These are phyloP conservation scores for Juglanconis oblonga DNA, from an alignment of 2,329 filamentous ascomycete species.

Conservation along the genomic window DNA sequence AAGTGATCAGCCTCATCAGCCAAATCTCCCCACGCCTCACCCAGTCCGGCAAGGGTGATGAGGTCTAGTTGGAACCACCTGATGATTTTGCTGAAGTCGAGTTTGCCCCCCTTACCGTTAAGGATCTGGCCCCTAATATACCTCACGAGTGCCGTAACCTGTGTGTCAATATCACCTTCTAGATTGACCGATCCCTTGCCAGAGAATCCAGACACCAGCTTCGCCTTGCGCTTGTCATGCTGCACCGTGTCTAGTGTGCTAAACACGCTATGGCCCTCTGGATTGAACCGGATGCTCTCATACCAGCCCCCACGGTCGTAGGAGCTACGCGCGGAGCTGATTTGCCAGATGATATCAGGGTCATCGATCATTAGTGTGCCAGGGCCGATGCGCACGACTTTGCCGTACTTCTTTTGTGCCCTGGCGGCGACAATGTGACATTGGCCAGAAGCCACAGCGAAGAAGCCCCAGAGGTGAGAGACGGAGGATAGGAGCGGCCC, in stretches of 20 bases:
- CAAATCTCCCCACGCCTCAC: conserved; percentile 16
- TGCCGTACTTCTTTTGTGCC: conserved; percentile 26
- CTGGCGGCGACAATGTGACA: conserved; percentile 20
- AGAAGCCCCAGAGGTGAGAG: conserved; percentile 26
- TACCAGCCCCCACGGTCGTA: conserved; percentile 28
- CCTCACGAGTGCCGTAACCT: conserved; percentile 8
- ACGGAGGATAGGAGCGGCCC: conserved; percentile 25
- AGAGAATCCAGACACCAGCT: conserved; percentile 24
- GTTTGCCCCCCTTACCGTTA: background rate
- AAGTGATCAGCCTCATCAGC: conserved; percentile 9
- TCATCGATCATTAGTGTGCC: conserved; percentile 26
- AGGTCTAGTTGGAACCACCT: conserved; percentile 18
- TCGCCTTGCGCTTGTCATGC: conserved; percentile 29
- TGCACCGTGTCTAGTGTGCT: conserved; percentile 23
- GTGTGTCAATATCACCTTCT: conserved; percentile 20
- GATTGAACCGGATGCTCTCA: conserved; percentile 24
- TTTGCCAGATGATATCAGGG: conserved; percentile 24
- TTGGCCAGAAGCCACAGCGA: conserved; percentile 20
- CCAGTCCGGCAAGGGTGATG: conserved; percentile 1
- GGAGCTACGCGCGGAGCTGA: conserved; percentile 26
- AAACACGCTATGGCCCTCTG: conserved; percentile 24
- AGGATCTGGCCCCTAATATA: conserved; percentile 1
- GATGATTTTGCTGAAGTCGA: conserved; percentile 10
- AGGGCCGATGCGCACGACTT: conserved; percentile 27
- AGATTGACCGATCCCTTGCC: conserved; percentile 27